A percentile compares a stretch with the other conserved stretches of the same genome.
Conservation (phyloP, 2,329 filamentous ascomycete genomes). For the Penicillium vulpinum region DNA sequence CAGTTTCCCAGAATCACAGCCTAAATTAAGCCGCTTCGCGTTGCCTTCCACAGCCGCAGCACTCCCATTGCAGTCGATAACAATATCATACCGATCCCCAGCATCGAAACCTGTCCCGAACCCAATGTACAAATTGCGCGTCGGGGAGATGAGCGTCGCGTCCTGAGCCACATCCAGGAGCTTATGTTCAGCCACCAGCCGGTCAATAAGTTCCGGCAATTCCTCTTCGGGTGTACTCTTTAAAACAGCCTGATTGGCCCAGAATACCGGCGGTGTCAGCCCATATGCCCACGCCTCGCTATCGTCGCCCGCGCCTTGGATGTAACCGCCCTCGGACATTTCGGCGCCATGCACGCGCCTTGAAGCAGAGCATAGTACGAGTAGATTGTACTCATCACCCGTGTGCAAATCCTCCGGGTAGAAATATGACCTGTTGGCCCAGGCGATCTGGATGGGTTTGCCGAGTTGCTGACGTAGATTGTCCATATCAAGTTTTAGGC, state of each 20-base stretch:
- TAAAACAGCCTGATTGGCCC: slow-evolving; percentile 65
- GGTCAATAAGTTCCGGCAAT: slow-evolving; percentile 53
- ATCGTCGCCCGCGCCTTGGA: slow-evolving; percentile 94
- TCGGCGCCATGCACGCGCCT: slow-evolving; percentile 68
- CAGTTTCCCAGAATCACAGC: slow-evolving; percentile 69
- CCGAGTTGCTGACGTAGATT: slow-evolving; percentile 57
- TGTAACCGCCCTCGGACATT: slow-evolving; percentile 71
- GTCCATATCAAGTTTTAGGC: slow-evolving; percentile 62
- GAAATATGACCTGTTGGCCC: slow-evolving; percentile 70
- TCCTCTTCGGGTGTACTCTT: slow-evolving; percentile 67
- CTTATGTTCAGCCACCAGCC: slow-evolving; percentile 39
- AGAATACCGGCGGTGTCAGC: slow-evolving; percentile 77
- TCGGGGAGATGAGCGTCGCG: slow-evolving; percentile 40
- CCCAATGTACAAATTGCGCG: slow-evolving; percentile 37
- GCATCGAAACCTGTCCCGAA: slow-evolving; percentile 34
- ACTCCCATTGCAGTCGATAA: slow-evolving; percentile 42
- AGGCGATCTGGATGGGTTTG: slow-evolving; percentile 75
- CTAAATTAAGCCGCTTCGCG: slow-evolving; percentile 53
- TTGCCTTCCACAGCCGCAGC: slow-evolving; percentile 38
- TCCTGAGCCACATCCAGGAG: slow-evolving; percentile 20
- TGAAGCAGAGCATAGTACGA: slow-evolving; percentile 86
- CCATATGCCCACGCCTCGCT: slow-evolving; percentile 88
- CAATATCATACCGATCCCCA: slow-evolving; percentile 48
- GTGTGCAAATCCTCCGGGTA: slow-evolving; percentile 48
- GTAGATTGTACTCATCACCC: slow-evolving; percentile 62